Conservation (phyloP, 202 grass and related monocot species). For the Setaria italica region DNA sequence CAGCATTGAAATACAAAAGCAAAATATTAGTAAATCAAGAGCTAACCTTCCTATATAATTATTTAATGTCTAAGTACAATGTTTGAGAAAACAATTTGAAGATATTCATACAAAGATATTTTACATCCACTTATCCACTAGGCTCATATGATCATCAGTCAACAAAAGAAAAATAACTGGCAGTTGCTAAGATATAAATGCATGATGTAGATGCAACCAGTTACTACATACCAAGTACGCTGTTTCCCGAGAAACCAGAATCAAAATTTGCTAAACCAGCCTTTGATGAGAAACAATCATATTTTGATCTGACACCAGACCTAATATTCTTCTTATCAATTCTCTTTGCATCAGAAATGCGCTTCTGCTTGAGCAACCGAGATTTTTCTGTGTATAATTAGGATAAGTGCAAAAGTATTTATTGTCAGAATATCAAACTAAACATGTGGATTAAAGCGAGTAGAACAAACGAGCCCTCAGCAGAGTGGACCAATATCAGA, state of each 20-base stretch:
- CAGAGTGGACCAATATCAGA: slow-evolving; percentile 36
- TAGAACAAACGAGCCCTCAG: slow-evolving; percentile 43
- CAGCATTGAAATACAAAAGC: slow-evolving; percentile 29
- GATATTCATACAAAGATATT: not conserved
- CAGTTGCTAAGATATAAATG: slow-evolving; percentile 31
- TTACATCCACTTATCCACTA: slow-evolving; percentile 7
- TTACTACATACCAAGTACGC: slow-evolving; percentile 71
- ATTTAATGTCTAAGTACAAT: slow-evolving; percentile 26
- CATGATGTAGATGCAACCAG: slow-evolving; percentile 42
- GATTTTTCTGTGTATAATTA: slow-evolving; percentile 70
- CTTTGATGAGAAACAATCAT: slow-evolving; percentile 78
- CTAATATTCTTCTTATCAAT: slow-evolving; percentile 82
- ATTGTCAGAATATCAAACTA: slow-evolving; percentile 50
- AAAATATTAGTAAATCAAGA: slow-evolving; percentile 25
- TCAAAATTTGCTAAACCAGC: slow-evolving; percentile 78
- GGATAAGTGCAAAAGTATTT: slow-evolving; percentile 51
- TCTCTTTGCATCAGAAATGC: slow-evolving; percentile 72
- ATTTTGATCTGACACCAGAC: slow-evolving; percentile 78
- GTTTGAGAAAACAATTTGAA: not conserved
- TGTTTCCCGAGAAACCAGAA: slow-evolving; percentile 69
- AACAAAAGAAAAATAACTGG: slow-evolving; percentile 36
- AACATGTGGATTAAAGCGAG: slow-evolving; percentile 27
- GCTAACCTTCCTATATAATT: slow-evolving; percentile 16
- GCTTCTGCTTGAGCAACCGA: slow-evolving; percentile 80
- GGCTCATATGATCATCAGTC: slow-evolving; percentile 22